Conservation (phyloP, 257 asterid genomes). For the Primulina tabacum region DNA sequence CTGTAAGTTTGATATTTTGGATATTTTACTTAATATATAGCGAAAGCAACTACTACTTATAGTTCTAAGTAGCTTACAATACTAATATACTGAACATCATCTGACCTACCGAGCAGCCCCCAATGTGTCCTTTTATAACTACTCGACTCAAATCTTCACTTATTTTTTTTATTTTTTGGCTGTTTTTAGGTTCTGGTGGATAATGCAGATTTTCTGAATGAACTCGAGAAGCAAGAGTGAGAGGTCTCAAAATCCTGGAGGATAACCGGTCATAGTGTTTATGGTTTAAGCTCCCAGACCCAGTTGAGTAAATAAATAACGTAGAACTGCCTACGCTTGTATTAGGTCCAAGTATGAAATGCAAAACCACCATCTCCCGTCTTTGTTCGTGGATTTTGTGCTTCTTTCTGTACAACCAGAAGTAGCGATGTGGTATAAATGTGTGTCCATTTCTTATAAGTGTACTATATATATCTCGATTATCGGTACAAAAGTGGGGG, state of each 20-base stretch:
- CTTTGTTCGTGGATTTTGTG: too few species aligned
- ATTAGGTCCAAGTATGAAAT: not conserved
- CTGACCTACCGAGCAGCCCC: not conserved
- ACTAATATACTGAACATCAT: not conserved
- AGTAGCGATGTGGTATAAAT: not conserved
- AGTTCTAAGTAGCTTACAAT: not conserved
- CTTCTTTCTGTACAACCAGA: too few species aligned
- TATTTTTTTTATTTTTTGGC: not conserved
- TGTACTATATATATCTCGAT: not conserved
- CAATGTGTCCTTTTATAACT: not conserved
- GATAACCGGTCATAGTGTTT: not conserved
- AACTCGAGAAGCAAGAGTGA: conserved; percentile 49
- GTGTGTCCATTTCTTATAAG: not conserved
- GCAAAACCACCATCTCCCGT: not conserved
- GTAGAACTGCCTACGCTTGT: too few species aligned
- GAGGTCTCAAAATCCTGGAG: conserved; percentile 19
- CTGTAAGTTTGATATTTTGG: conserved; percentile 46
- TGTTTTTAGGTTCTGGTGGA: conserved; percentile 82
- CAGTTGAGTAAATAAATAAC: not conserved
- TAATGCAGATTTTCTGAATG: conserved; percentile 79
- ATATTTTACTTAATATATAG: not conserved
- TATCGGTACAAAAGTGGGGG: not conserved
- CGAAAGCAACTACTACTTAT: not conserved
- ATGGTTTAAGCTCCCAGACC: conserved; percentile 2
- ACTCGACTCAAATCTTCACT: not conserved